Base-by-base conservation (phyloP, 805 yeast species). In the Debaryomyces hansenii region DNA sequence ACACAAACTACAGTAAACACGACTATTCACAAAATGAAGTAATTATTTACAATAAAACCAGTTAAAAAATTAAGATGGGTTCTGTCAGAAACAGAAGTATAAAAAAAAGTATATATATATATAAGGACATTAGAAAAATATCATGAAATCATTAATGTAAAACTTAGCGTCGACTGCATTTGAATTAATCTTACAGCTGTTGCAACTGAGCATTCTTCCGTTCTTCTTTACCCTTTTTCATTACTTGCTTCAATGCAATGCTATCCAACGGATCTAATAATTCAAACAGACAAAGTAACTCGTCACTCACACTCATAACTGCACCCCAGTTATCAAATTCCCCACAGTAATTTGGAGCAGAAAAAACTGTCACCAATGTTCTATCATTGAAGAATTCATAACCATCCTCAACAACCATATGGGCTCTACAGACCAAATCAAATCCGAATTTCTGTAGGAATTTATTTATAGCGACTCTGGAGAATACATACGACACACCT, bases 291-390 rank as follows among this genome's bases (percentile, higher is more conserved):
- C 99, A 92, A 47, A 94, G 72, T 53, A 92, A 75, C 57, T 92
- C 97, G 52, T 92, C 97, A 52, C 89, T 82, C 12, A 92, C 98
- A 56, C 95, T 84, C 98, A 92, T 92, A 4, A 92, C 97, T 2
- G 99, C 99, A 87, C 91, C 91, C 81, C 84, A 85, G 58, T 85
- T 85, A 55, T 84, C 82, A 64, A 85, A 85, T 61, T 85, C 90
- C 5, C 91, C 91, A 68, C 91, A 85, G 58, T 87, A 87, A 60
- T 87, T 87, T 3, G 95, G 95, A 3, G 94, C 95, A 49, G 84
- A 79, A 58, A 87, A 87, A 1, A 87, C 83, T 0, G 95, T 87
- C 1, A 87, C 94, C 46, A 87, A 69, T 60, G 83, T 83, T 56
- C 89, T 70, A 59, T 81, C 83, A 49, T 83, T 84, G 63, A 85